Conservation (phyloP, 768 basidiomycete species). For the Amanita phalloides region DNA sequence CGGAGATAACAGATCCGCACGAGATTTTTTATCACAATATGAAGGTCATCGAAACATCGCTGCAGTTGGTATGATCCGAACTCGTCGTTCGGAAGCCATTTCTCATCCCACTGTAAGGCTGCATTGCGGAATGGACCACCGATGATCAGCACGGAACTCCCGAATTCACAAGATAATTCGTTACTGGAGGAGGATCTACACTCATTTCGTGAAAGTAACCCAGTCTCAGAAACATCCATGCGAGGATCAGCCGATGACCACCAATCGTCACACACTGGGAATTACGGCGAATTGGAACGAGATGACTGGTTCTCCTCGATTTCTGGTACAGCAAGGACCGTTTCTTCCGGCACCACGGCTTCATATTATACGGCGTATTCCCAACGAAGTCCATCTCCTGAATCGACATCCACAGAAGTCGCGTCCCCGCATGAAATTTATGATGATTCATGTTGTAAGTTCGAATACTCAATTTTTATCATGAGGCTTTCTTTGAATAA, state of each 20-base stretch:
- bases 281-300: not conserved
- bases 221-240: not conserved
- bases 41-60: constrained; percentile 12
- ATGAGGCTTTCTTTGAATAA: not conserved
- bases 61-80: constrained; percentile 11
- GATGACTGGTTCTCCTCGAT: not conserved
- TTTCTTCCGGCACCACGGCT: not conserved
- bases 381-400: not conserved
- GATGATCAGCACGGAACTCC: not conserved
- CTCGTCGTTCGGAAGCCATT: not conserved
- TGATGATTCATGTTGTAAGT: not conserved
- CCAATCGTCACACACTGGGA: too few species aligned
- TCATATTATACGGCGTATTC: constrained; percentile 4
- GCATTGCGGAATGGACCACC: not conserved
- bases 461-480: not conserved
- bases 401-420: not conserved
- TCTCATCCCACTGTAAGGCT: not conserved
- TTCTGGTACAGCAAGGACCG: not conserved
- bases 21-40: constrained; percentile 20
- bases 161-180: not conserved
- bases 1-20: constrained; percentile 11
- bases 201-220: not conserved
- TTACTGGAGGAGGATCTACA: not conserved
- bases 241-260: not conserved
- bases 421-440: not conserved